Evolutionary conservation across 148 eudicot species (phyloP), one percentile per base, ranked within the genome.

Genomic region (Chenopodium suecicum): DNA sequence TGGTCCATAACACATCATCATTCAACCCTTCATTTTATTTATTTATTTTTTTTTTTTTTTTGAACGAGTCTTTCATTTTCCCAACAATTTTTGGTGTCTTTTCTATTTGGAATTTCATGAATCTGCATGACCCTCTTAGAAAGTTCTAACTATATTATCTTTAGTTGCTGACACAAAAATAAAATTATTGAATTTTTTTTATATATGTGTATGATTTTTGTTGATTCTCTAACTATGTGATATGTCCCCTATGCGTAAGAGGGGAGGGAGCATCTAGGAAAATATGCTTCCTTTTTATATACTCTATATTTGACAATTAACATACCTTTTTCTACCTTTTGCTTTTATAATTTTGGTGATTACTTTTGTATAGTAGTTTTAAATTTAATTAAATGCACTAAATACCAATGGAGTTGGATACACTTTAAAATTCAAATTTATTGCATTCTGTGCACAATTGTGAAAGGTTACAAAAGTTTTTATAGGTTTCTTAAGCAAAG

Each of bases 81-180:
- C 48, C 48, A 68, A 32, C 47, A 41, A 23, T 13, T 68, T 68
- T 48, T 69, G 27, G 65, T 69, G 64, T 78, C 64, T 67, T 65
- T 65, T 66, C 80, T 78, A 22, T 62, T 76, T 77, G 80, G 80
- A 66, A 65, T 78, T 65, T 46, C 80, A 44, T 47, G 13, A 78
- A 25, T 46, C n/a, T 32, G 48, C 8, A 60, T 34, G 6, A 58
- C 44, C 47, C 66, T 75, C 54, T 14, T 58, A 32, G 47, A 76
- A 56, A 56, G 13, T 76, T 58, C 78, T 22, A 62, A 32, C 46
- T 75, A 31, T 29, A 71, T 27, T 17, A 71, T 41, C 23, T 73
- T 73, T 11, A 47, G 19, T 73, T 73, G 31, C 27, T 73, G 29
- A 73, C 75, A 71, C 27, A 71, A 67, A 2, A 25, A 1, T 66